Evolutionary conservation across 257 asterid species (phyloP).

Genomic region (Osmanthus fragrans): DNA sequence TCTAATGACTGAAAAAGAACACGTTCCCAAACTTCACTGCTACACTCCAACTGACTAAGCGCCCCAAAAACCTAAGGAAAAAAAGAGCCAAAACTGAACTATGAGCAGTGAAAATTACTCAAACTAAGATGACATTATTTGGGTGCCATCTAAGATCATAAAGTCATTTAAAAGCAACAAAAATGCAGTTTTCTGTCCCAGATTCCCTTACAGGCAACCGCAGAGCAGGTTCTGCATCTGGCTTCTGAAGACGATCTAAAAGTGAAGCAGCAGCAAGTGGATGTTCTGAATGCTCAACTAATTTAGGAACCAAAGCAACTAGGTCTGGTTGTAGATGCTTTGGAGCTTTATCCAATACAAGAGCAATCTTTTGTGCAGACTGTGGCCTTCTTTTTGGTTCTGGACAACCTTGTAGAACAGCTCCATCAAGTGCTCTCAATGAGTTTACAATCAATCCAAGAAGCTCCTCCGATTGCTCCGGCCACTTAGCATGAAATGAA

Average conservation of each 20-base stretch:
- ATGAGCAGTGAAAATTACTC: conserved; percentile 4
- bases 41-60: conserved; percentile 91
- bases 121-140: not conserved
- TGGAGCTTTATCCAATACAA: conserved; percentile 96
- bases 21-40: conserved; percentile 93
- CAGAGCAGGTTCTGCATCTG: conserved; percentile 88
- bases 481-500: conserved; percentile 88
- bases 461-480: conserved; percentile 99
- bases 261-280: conserved; percentile 94
- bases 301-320: conserved; percentile 85
- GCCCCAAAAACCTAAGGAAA: conserved; percentile 84
- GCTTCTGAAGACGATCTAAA: conserved; percentile 81
- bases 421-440: conserved; percentile 96
- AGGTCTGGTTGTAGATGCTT: conserved; percentile 90
- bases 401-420: conserved; percentile 96
- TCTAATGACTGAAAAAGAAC: conserved; percentile 79
- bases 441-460: conserved; percentile 98
- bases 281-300: conserved; percentile 97
- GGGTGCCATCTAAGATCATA: not conserved
- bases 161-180: conserved; percentile 6
- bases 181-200: conserved; percentile 5
- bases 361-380: conserved; percentile 92
- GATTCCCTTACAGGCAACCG: conserved; percentile 75
- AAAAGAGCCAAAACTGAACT: conserved; percentile 25
- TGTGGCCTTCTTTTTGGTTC: conserved; percentile 98